Conservation (phyloP, 2,329 filamentous ascomycete genomes). For the Aspergillus brasiliensis region DNA sequence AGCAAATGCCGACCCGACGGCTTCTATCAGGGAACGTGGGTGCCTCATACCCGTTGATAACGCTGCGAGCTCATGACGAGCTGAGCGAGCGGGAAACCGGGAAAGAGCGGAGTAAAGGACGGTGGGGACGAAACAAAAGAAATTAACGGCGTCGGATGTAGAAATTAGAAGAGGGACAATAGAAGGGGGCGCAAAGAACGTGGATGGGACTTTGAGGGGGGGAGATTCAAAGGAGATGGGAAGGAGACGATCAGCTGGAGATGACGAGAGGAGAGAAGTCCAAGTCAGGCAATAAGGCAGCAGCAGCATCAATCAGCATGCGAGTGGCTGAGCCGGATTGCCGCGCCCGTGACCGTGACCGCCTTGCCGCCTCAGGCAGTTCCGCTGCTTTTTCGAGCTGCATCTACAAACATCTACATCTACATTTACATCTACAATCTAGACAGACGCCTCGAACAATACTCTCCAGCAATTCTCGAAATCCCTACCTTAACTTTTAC, state of each 20-base stretch:
- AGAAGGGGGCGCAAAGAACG: constrained; percentile 23
- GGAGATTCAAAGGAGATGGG: constrained; percentile 21
- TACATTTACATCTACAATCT: too few species aligned
- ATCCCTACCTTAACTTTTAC: too few species aligned
- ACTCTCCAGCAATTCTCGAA: too few species aligned
- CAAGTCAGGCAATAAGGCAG: constrained; percentile 10
- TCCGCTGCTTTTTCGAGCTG: background rate
- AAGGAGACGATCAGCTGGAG: constrained; percentile 16
- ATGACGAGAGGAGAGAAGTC: constrained; percentile 11
- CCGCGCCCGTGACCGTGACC: constrained; percentile 9
- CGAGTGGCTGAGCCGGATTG: too few species aligned
- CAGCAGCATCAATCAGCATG: background rate
- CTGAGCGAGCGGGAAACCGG: constrained; percentile 33
- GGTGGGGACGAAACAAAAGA: constrained; percentile 17
- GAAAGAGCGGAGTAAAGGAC: constrained; percentile 10
- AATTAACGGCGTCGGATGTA: constrained; percentile 8
- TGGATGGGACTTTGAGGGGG: constrained; percentile 24
- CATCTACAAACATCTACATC: background rate
- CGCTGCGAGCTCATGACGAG: constrained; percentile 53
- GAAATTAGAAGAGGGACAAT: constrained; percentile 12
- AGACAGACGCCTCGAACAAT: too few species aligned
- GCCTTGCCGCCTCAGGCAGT: background rate
- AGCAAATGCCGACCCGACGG: background rate
- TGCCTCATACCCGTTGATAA: constrained; percentile 49
- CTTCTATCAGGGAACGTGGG: constrained; percentile 18